Evolutionary conservation across 2,329 filamentous ascomycete genomes (phyloP).

Genomic region (Nemania sp.): DNA sequence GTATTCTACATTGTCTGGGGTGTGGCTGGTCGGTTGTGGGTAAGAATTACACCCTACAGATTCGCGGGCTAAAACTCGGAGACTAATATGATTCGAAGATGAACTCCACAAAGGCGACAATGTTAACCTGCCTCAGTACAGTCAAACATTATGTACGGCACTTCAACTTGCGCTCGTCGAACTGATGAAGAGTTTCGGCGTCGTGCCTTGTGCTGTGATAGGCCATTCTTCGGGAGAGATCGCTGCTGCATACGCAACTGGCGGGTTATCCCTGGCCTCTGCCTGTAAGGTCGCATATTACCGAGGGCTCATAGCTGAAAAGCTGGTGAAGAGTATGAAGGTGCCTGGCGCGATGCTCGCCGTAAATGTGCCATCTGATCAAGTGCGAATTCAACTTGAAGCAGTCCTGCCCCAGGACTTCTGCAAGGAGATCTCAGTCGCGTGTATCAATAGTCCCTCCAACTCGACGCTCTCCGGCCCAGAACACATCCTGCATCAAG

Average conservation of each 20-base stretch:
- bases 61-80: neutral
- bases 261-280: neutral
- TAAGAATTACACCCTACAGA: neutral
- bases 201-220: neutral
- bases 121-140: constrained; percentile 13
- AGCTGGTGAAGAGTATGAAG: neutral
- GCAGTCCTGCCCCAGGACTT: too few species aligned
- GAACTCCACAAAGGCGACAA: neutral
- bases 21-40: neutral
- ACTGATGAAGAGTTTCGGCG: neutral
- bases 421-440: constrained; percentile 29
- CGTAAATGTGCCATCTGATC: neutral
- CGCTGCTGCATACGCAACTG: neutral
- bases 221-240: constrained; percentile 12
- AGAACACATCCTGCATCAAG: constrained; percentile 24
- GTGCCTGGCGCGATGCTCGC: neutral
- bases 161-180: constrained; percentile 37
- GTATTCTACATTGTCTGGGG: neutral
- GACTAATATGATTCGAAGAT: neutral
- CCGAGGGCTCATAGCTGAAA: neutral
- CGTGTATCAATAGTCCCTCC: constrained; percentile 40
- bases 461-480: constrained; percentile 43
- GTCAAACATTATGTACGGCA: constrained; percentile 38
- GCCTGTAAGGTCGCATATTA: constrained; percentile 12
- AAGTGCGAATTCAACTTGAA: neutral